Evolutionary conservation across 805 yeast species (phyloP).

Genomic region (Jamesozyma gamospora): DNA sequence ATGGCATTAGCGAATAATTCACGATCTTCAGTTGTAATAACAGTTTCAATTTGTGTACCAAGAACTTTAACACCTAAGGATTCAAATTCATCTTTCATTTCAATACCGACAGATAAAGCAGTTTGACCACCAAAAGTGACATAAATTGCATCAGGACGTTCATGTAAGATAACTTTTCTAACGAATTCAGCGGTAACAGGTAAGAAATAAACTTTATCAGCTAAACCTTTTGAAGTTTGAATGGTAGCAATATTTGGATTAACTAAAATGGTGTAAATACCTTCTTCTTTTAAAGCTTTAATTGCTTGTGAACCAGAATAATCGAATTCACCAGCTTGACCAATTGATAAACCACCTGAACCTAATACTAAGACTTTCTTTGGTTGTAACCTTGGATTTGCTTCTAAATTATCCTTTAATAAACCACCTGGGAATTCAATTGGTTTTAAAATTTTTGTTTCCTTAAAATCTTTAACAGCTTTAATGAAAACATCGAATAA

Average conservation of each 20-base stretch:
- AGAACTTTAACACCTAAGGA: constrained; percentile 79
- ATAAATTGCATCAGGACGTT: constrained; percentile 94
- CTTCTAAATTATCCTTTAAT: constrained; percentile 59
- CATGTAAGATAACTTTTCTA: constrained; percentile 87
- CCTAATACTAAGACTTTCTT: constrained; percentile 92
- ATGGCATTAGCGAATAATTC: constrained; percentile 90
- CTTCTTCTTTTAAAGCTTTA: constrained; percentile 96
- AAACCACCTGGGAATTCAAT: constrained; percentile 89
- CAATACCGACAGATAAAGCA: constrained; percentile 91
- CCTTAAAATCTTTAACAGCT: constrained; percentile 58
- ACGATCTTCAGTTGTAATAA: constrained; percentile 96
- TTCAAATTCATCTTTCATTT: constrained; percentile 90
- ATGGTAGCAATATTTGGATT: constrained; percentile 98
- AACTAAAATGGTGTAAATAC: constrained; percentile 88
- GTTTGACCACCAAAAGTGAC: constrained; percentile 99
- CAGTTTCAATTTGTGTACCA: constrained; percentile 93
- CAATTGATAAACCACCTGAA: constrained; percentile 96
- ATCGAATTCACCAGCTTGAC: constrained; percentile 99
- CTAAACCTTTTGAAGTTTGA: constrained; percentile 95
- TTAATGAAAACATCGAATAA: constrained; percentile 87
- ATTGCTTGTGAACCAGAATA: constrained; percentile 98
- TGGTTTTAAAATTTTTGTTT: constrained; percentile 46
- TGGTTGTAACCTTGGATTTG: constrained; percentile 69
- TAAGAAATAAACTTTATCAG: constrained; percentile 93
- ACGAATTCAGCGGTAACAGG: constrained; percentile 98